Percentiles rank a stretch among this genome's conserved stretches.
These are phyloP conservation scores for Ogataea methylovora DNA, from an alignment of 805 yeast species.

Conservation along the genomic window DNA sequence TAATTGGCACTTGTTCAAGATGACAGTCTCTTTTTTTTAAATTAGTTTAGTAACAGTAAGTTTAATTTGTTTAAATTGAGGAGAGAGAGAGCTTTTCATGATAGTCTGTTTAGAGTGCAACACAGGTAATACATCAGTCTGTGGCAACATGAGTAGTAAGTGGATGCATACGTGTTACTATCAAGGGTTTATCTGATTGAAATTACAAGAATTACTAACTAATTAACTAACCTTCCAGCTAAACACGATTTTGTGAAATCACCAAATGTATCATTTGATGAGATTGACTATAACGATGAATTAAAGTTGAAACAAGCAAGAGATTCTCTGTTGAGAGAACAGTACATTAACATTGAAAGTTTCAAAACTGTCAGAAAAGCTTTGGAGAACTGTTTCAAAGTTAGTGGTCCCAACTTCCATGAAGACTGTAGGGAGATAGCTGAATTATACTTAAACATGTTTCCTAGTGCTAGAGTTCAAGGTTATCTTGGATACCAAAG, in stretches of 20 bases:
- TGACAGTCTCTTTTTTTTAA: too few relatives aligned
- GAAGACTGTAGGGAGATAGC: slow-evolving; percentile 79
- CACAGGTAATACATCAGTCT: too few relatives aligned
- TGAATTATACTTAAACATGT: slow-evolving; percentile 68
- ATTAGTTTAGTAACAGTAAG: too few relatives aligned
- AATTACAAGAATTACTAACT: too few relatives aligned
- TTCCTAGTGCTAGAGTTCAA: slow-evolving; percentile 58
- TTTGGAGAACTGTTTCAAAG: slow-evolving; percentile 59
- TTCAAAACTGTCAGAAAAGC: slow-evolving; percentile 67
- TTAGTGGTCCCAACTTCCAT: slow-evolving; percentile 51
- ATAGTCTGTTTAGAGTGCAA: too few relatives aligned
- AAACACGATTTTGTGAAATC: slow-evolving; percentile 29
- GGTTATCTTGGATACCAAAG: slow-evolving; percentile 84
- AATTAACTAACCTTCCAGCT: background rate
- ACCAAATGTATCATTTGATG: slow-evolving; percentile 75
- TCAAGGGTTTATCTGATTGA: too few relatives aligned
- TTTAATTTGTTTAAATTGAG: too few relatives aligned
- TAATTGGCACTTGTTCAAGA: too few relatives aligned
- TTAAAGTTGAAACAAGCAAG: slow-evolving; percentile 65
- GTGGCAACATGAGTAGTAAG: too few relatives aligned
- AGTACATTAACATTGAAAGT: slow-evolving; percentile 64
- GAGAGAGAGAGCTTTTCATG: too few relatives aligned
- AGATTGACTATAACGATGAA: slow-evolving; percentile 65
- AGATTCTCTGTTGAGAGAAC: slow-evolving; percentile 70
- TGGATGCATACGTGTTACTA: too few relatives aligned